A percentile compares a stretch with the other conserved stretches of the same genome.
These are phyloP conservation scores for Incumbomyces delicatus DNA, from an alignment of 2,329 filamentous ascomycete genomes.

Conservation along the genomic window DNA sequence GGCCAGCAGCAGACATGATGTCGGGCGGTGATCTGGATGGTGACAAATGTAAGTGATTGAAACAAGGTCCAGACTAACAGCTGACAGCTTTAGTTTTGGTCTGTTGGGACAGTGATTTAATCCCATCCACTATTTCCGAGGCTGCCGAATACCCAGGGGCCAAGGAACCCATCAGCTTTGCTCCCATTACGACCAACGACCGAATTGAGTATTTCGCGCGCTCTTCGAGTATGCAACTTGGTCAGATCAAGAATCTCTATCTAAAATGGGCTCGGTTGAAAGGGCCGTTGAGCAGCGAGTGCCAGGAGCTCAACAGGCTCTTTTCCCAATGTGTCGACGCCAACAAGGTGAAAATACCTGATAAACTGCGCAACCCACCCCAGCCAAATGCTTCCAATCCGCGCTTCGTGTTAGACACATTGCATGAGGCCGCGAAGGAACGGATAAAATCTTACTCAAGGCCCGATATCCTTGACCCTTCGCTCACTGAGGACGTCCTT, in stretches of 20 bases:
- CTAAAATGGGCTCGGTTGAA: constrained; percentile 32
- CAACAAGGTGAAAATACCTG: constrained; percentile 30
- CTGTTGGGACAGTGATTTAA: constrained; percentile 33
- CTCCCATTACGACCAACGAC: constrained; percentile 29
- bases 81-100: constrained; percentile 29
- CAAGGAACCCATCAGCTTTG: constrained; percentile 29
- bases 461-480: not conserved
- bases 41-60: constrained; percentile 28
- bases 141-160: constrained; percentile 32
- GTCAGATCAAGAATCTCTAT: constrained; percentile 33
- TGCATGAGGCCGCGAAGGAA: constrained; percentile 25
- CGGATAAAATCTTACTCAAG: constrained; percentile 6
- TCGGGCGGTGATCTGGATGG: constrained; percentile 36
- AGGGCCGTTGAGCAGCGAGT: constrained; percentile 30
- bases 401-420: constrained; percentile 30
- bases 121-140: constrained; percentile 28
- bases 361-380: constrained; percentile 26
- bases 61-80: not conserved
- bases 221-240: constrained; percentile 31
- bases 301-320: constrained; percentile 34
- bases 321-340: constrained; percentile 36
- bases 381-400: constrained; percentile 10
- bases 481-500: not conserved
- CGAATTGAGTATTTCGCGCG: constrained; percentile 33
- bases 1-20: constrained; percentile 34